A percentile compares a stretch with the other conserved stretches of the same genome.
Conservation (phyloP, 2,329 filamentous ascomycete species). For the Cytospora mali region DNA sequence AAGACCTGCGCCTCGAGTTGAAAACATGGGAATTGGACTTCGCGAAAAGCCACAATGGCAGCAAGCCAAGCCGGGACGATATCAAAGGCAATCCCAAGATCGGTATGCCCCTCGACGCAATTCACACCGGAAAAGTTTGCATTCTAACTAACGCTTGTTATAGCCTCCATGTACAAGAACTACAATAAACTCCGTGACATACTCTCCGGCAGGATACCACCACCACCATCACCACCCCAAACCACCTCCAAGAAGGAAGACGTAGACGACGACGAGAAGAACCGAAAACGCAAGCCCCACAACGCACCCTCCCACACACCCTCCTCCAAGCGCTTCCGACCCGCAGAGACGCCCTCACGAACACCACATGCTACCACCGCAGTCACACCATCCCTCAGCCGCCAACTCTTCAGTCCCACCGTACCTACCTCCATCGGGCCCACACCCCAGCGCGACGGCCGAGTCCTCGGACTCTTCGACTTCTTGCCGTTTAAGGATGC, state of each 20-base stretch:
- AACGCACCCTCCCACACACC: conserved; percentile 47
- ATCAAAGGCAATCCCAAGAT: conserved; percentile 75
- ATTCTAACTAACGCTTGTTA: conserved; percentile 1
- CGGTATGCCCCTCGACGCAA: conserved; percentile 50
- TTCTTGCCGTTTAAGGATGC: conserved; percentile 57
- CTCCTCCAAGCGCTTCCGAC: conserved; percentile 51
- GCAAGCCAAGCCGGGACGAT: conserved; percentile 72
- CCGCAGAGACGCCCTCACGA: conserved; percentile 50
- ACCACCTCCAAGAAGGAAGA: conserved; percentile 32
- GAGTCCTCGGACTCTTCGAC: conserved; percentile 77
- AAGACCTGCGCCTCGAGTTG: conserved; percentile 65
- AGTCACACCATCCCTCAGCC: conserved; percentile 58
- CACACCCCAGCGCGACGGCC: conserved; percentile 78
- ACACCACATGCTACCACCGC: conserved; percentile 36
- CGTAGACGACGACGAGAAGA: conserved; percentile 34
- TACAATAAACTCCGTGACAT: conserved; percentile 69
- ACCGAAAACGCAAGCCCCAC: conserved; percentile 47
- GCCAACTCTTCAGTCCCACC: conserved; percentile 62
- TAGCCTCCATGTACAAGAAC: conserved; percentile 75
- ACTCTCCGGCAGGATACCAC: conserved; percentile 54
- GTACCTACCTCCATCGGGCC: conserved; percentile 69
- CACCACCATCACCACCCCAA: conserved; percentile 36
- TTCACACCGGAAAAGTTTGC: background rate
- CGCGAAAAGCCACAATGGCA: conserved; percentile 61
- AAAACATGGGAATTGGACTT: conserved; percentile 77